Evolutionary conservation across 768 basidiomycete genomes (phyloP).

Genomic region (Naganishia onofrii): DNA sequence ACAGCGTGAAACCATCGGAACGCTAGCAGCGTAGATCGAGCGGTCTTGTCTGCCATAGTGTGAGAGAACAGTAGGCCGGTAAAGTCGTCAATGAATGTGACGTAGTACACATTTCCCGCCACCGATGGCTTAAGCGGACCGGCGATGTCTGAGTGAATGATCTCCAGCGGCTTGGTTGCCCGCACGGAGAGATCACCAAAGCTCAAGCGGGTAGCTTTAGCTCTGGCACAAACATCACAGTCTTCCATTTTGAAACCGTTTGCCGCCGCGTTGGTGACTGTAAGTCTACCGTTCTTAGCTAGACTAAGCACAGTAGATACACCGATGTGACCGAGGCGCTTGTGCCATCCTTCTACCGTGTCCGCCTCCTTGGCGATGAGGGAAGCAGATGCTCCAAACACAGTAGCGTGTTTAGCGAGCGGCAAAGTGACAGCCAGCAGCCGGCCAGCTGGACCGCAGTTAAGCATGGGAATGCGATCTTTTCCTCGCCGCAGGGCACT

Average conservation of each 20-base stretch:
- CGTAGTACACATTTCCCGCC: slow-evolving; percentile 14
- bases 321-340: slow-evolving; percentile 1
- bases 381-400: neutral
- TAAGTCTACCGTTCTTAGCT: neutral
- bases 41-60: neutral
- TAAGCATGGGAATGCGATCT: neutral
- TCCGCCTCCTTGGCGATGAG: neutral
- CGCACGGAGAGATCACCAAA: slow-evolving; percentile 27
- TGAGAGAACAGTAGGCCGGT: slow-evolving; percentile 1
- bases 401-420: neutral
- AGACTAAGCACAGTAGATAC: neutral
- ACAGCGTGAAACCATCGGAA: slow-evolving; percentile 16
- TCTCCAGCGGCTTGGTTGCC: slow-evolving; percentile 28
- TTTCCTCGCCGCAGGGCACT: neutral
- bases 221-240: neutral
- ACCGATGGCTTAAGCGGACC: slow-evolving; percentile 22
- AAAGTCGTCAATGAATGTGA: slow-evolving; percentile 33
- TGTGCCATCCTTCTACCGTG: slow-evolving; percentile 1
- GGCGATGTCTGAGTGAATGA: slow-evolving; percentile 34
- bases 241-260: slow-evolving; percentile 16
- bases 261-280: neutral
- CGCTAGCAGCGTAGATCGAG: neutral
- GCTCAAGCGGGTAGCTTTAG: slow-evolving; percentile 6
- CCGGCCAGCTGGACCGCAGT: neutral
- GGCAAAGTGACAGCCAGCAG: neutral